phyloP scores from a whole-genome alignment of 129 eudicot species.

The Dittrichia graveolens region DNA sequence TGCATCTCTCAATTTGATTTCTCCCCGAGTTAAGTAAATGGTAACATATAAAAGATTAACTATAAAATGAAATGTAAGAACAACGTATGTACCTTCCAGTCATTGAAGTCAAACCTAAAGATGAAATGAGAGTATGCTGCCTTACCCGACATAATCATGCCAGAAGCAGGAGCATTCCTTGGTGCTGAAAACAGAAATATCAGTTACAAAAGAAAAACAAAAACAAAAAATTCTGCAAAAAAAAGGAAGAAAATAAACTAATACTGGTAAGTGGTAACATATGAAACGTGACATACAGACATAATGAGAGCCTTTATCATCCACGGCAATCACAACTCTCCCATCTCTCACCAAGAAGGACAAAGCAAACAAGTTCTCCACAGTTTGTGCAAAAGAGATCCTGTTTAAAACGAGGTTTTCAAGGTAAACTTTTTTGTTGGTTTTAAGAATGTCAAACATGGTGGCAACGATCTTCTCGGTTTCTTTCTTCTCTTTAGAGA shows the following conservation, averaged over 20 bases:
- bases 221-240: background rate
- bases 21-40: background rate
- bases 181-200: conserved; percentile 52
- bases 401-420: conserved; percentile 50
- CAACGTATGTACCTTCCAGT: conserved; percentile 61
- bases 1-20: background rate
- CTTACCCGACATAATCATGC: conserved; percentile 36
- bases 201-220: background rate
- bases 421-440: conserved; percentile 39
- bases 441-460: conserved; percentile 51
- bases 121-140: conserved; percentile 55
- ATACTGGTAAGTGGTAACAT: background rate
- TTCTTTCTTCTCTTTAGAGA: conserved; percentile 33
- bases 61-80: background rate
- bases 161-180: conserved; percentile 52
- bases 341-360: conserved; percentile 72
- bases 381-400: conserved; percentile 61
- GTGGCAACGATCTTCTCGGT: conserved; percentile 43
- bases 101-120: conserved; percentile 58
- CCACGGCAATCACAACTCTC: conserved; percentile 44
- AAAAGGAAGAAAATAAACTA: background rate
- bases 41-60: background rate
- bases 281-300: conserved; percentile 46
- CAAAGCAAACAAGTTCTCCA: conserved; percentile 66
- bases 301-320: conserved; percentile 49